Conservation (phyloP, 768 basidiomycete genomes). For the Russula lepida region DNA sequence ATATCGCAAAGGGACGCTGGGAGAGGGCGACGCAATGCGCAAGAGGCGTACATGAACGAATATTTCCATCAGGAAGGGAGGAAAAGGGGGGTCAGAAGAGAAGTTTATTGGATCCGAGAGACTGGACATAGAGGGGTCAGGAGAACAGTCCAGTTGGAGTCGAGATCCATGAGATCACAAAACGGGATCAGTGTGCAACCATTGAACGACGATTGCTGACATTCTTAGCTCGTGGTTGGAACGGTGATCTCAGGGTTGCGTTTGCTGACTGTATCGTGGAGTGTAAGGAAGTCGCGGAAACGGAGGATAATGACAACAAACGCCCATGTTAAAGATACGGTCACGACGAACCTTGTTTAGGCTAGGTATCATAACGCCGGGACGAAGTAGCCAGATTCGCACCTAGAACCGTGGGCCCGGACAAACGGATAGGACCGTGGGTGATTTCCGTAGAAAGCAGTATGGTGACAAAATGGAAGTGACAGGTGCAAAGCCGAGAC, state of each 20-base stretch:
- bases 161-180: slow-evolving; percentile 15
- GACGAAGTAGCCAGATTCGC: slow-evolving; percentile 12
- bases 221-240: slow-evolving; percentile 2
- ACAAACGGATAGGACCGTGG: slow-evolving; percentile 18
- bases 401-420: slow-evolving; percentile 19
- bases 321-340: slow-evolving; percentile 20
- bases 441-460: slow-evolving; percentile 13
- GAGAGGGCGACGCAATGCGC: slow-evolving; percentile 15
- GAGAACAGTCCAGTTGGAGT: slow-evolving; percentile 8
- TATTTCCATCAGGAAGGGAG: slow-evolving; percentile 22
- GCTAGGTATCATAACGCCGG: slow-evolving; percentile 13
- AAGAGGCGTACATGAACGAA: slow-evolving; percentile 20
- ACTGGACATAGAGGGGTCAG: slow-evolving; percentile 19
- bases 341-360: slow-evolving; percentile 19
- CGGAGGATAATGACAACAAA: slow-evolving; percentile 6
- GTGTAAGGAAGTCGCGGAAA: slow-evolving; percentile 18
- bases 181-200: slow-evolving; percentile 12
- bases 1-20: slow-evolving; percentile 9
- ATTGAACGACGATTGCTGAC: slow-evolving; percentile 3
- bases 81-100: slow-evolving; percentile 19
- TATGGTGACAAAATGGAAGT: slow-evolving; percentile 13
- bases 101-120: slow-evolving; percentile 18
- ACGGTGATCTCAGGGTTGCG: slow-evolving; percentile 20
- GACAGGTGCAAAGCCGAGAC: slow-evolving; percentile 16
- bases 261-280: slow-evolving; percentile 16